A percentile compares a stretch with the other conserved stretches of the same genome.
Evolutionary conservation across 306 rosid genomes (phyloP).

Genomic region (Rubus parviflorus): DNA sequence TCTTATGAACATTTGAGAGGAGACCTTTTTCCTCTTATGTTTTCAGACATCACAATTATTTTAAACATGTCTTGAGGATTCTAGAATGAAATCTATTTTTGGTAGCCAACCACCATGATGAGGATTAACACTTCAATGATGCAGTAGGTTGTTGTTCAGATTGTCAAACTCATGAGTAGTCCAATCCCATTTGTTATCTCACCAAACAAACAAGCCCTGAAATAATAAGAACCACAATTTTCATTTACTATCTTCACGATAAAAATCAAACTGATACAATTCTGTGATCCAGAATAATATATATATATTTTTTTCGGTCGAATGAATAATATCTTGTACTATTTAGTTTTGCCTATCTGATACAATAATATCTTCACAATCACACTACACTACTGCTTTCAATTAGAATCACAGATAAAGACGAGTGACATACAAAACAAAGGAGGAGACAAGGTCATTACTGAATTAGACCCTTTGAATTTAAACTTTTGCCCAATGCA

Average conservation of each 20-base stretch:
- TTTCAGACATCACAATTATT: not conserved
- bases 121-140: not conserved
- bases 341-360: not conserved
- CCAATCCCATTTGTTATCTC: not conserved
- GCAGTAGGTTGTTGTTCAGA: not conserved
- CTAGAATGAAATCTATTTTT: slow-evolving; percentile 1
- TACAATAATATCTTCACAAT: slow-evolving; percentile 17
- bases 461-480: slow-evolving; percentile 38
- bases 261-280: not conserved
- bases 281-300: slow-evolving; percentile 6
- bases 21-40: not conserved
- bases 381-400: slow-evolving; percentile 5
- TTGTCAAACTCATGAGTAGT: not conserved
- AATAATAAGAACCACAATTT: not conserved
- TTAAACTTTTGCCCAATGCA: slow-evolving; percentile 45
- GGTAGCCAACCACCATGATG: not conserved
- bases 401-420: slow-evolving; percentile 11
- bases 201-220: not conserved
- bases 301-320: too few species aligned
- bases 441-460: slow-evolving; percentile 30
- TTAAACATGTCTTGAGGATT: not conserved
- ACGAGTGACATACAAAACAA: slow-evolving; percentile 10
- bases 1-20: not conserved
- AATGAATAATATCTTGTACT: not conserved
- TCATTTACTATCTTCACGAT: not conserved